Base-by-base conservation (phyloP, 495 filamentous ascomycete species). In the Monascus purpureus region DNA sequence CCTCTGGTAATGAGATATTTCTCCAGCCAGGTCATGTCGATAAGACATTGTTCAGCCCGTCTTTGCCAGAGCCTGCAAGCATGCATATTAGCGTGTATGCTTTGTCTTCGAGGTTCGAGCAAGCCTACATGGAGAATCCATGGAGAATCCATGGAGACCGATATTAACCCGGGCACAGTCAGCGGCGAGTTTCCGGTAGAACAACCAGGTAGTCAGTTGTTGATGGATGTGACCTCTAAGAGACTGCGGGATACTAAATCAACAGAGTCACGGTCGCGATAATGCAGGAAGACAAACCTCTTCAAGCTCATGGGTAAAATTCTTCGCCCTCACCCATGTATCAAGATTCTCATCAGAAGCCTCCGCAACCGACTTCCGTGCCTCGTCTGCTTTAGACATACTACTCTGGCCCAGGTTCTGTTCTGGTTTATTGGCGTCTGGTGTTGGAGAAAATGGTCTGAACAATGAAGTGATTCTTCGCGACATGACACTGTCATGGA, bases 141-240 rank as follows among this genome's bases (percentile, higher is more conserved):
- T 31, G 14, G 24, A 29, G 24, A 38, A 42, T 19, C 40, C 40
- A 13, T 42, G 40, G 6, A 42, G 31, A 7, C 35, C 17, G 13
- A 42, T 28, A 16, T 42, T 42, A 11, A 29, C 25, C 6, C 35
- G 29, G 17, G 13, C 17, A 29, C 40, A 42, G 22, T 42, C 40
- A 2, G 31, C 31, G 8, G 40, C 40, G 14, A 42, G 28, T 25
- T 42, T 42, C 16, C 40, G 40, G 20, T 30, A 42, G 35, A 42
- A 38, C 11, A 42, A 14, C 40, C 40, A 42, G 14, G 35, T 35
- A 14, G 31, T 33, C 16, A 42, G 27, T 28, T 42, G 29, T 28
- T 42, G 28, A 17, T 42, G 40, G 13, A 42, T 42, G 25, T 42
- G 40, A 18, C 40, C 40, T 37, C 40, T 18, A 12, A 42, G 13